Evolutionary conservation across 2,329 filamentous ascomycete species (phyloP), one percentile per base, ranked within the genome.

Genomic region (Fusarium nygamai): DNA sequence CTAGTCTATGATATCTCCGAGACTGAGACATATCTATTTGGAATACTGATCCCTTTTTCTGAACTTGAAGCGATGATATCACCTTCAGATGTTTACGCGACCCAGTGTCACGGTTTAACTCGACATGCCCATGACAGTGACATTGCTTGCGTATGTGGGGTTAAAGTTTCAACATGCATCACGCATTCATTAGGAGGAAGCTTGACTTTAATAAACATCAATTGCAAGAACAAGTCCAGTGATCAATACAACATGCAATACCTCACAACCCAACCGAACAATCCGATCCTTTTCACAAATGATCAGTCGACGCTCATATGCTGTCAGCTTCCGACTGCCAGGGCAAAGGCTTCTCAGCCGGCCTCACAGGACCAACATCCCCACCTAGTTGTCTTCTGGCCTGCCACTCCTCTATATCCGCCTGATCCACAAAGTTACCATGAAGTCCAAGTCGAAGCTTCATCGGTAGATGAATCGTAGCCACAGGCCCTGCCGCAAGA

Each of bases 331-430:
- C 39, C 33, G 38, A 47, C 16, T 58, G 54, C 54, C 54, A 58
- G 31, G 54, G 54, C 19, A 58, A 27, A 2, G 54, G 54, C 10
- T 27, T 58, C 13, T 47, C 39, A 1, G 54, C 54, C 19, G 39
- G 19, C 3, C n/a, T 58, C 39, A 47, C 54, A 0, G 54, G 54
- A 9, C 54, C 54, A 34, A 34, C 54, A 34, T 47, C 39, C 16
- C 54, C 54, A 27, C 39, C n/a, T 22, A 31, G 39, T 7, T 58
- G 19, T 7, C 54, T 4, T 17, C 39, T 58, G 0, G 0, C 3
- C 31, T 58, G 54, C 54, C 54, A 71, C n/a, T 71, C 60, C 14
- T 69, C 67, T 39, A 71, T 69, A 7, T 71, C 67, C 20, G 14
- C 4, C 11, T 64, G 39, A 24, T 65, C 54, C 27, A 71, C 65